phyloP scores from a whole-genome alignment of 257 asterid genomes.

The Voacanga thouarsii region DNA sequence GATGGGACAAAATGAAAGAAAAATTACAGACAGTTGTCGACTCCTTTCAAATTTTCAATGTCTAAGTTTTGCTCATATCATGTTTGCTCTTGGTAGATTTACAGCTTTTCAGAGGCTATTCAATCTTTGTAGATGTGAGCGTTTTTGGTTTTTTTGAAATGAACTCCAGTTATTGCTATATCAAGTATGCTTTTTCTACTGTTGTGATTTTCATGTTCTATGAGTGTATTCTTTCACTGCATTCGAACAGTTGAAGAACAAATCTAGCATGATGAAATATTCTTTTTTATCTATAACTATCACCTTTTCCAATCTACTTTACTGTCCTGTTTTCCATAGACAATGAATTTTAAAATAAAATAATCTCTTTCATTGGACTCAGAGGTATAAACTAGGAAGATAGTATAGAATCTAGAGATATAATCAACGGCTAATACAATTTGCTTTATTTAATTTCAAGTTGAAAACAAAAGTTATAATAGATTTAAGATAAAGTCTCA shows the following conservation, averaged over 20 bases:
- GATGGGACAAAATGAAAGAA: constrained; percentile 94
- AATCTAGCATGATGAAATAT: background rate
- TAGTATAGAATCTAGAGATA: background rate
- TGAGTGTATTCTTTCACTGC: background rate
- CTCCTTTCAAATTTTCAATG: constrained; percentile 70
- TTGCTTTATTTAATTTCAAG: background rate
- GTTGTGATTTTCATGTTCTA: background rate
- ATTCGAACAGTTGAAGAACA: background rate
- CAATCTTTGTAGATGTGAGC: constrained; percentile 26
- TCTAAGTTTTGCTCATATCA: constrained; percentile 22
- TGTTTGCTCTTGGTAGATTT: constrained; percentile 14
- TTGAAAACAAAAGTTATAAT: too few species aligned
- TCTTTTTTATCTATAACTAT: background rate
- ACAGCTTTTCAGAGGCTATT: constrained; percentile 21
- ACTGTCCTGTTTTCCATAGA: background rate
- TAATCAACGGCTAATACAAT: background rate
- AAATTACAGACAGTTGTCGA: constrained; percentile 72
- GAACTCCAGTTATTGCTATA: background rate
- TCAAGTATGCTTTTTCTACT: background rate
- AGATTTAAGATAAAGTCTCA: too few species aligned
- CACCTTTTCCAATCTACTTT: background rate
- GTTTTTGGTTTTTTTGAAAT: constrained; percentile 2
- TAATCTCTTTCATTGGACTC: background rate
- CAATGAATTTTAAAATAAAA: background rate
- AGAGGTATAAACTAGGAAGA: background rate